Evolutionary conservation across 768 basidiomycete species (phyloP).

Genomic region (Mycena albidolilacea): DNA sequence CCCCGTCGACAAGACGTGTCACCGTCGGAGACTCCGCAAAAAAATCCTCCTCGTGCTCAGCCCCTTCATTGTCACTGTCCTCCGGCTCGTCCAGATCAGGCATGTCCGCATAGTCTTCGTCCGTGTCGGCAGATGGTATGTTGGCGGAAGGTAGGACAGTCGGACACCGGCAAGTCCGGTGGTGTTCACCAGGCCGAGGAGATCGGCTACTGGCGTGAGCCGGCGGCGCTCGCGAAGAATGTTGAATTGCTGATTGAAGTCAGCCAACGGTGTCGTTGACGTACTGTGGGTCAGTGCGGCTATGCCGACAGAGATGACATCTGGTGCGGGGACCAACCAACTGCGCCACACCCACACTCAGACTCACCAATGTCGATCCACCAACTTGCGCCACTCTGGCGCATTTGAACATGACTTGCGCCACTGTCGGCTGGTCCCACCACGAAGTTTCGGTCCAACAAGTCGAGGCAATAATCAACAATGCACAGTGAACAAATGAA

Average conservation of each 20-base stretch:
- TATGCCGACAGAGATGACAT: conserved; percentile 31
- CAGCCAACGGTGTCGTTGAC: conserved; percentile 28
- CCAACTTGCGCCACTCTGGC: too few relatives aligned
- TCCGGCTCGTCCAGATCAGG: not conserved
- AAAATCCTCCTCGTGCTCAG: not conserved
- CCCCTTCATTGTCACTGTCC: conserved; percentile 5
- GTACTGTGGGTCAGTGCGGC: conserved; percentile 27
- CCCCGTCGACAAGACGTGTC: conserved; percentile 5
- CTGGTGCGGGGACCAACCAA: too few relatives aligned
- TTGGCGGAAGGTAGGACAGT: not conserved
- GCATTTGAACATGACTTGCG: too few relatives aligned
- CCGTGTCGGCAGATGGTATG: not conserved
- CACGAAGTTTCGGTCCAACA: too few relatives aligned
- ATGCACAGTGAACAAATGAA: too few relatives aligned
- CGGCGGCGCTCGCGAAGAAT: conserved; percentile 33
- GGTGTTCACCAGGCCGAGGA: not conserved
- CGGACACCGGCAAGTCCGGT: not conserved
- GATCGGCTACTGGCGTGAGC: conserved; percentile 18
- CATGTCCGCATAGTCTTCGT: not conserved
- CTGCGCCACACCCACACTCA: too few relatives aligned
- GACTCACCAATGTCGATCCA: too few relatives aligned
- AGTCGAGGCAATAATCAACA: too few relatives aligned
- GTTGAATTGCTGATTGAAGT: conserved; percentile 37
- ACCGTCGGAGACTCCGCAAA: conserved; percentile 9
- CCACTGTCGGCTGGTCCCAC: too few relatives aligned